Conservation (phyloP, 2,329 filamentous ascomycete genomes). For the Talaromyces sp. region DNA sequence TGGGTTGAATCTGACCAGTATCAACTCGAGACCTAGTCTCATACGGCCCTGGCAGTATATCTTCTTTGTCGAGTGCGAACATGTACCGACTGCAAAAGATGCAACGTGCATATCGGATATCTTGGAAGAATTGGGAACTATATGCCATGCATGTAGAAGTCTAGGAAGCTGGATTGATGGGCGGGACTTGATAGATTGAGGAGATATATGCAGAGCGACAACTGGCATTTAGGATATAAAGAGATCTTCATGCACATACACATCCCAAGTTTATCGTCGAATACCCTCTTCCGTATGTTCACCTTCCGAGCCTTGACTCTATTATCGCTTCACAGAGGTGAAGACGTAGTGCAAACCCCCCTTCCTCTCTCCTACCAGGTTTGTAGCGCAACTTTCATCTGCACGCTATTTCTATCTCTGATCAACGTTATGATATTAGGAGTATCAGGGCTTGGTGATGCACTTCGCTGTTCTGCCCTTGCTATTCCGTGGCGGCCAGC, state of each 20-base stretch:
- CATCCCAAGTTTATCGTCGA: background rate
- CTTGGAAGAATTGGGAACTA: constrained; percentile 29
- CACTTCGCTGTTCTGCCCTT: background rate
- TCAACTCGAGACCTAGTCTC: constrained; percentile 78
- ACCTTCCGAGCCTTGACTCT: background rate
- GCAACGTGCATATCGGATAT: constrained; percentile 27
- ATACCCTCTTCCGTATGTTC: too few species aligned
- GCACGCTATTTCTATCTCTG: background rate
- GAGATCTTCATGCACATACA: background rate
- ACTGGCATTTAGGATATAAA: background rate
- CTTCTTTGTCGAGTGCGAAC: constrained; percentile 85
- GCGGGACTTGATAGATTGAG: constrained; percentile 4
- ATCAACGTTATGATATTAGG: background rate
- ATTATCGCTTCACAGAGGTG: background rate
- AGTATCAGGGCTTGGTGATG: background rate
- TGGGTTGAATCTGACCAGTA: constrained; percentile 79
- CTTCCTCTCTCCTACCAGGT: background rate
- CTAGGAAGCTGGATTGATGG: constrained; percentile 40
- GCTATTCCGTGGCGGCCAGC: background rate
- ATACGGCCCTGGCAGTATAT: constrained; percentile 79
- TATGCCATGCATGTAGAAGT: constrained; percentile 37
- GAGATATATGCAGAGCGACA: background rate
- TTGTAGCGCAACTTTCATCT: background rate
- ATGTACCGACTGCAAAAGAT: constrained; percentile 31
- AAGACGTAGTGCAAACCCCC: background rate